A percentile compares a stretch with the other conserved stretches of the same genome.
Conservation (phyloP, 2,329 filamentous ascomycete species). For the Cladosporium sp. region DNA sequence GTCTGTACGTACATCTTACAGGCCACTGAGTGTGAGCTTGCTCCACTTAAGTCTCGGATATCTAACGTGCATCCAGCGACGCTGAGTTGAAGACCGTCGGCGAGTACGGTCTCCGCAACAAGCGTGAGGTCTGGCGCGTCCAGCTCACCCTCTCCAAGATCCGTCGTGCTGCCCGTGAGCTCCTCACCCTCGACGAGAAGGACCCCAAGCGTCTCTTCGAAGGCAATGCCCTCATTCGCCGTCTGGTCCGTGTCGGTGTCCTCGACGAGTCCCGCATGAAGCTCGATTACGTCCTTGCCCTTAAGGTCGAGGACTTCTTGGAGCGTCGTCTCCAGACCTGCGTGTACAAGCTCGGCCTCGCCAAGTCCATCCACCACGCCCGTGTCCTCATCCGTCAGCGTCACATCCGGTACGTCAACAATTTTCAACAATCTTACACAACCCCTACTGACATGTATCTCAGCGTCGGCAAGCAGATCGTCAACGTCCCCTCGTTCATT, state of each 20-base stretch:
- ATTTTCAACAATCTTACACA: conserved; percentile 1
- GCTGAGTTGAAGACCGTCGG: conserved; percentile 99
- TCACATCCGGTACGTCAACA: conserved; percentile 72
- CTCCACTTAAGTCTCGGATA: conserved; percentile 92
- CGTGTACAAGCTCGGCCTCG: conserved; percentile 99
- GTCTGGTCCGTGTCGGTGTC: conserved; percentile 98
- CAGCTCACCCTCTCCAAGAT: conserved; percentile 99
- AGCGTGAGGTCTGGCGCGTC: conserved; percentile 99
- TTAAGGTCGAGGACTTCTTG: conserved; percentile 99
- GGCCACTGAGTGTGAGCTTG: conserved; percentile 99
- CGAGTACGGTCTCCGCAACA: conserved; percentile 99
- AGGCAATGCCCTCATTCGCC: conserved; percentile 99
- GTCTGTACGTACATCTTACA: conserved; percentile 81
- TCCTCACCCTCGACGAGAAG: conserved; percentile 99
- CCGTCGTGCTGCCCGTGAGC: conserved; percentile 99
- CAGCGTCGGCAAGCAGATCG: conserved; percentile 99
- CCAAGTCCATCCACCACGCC: conserved; percentile 99
- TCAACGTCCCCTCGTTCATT: conserved; percentile 99
- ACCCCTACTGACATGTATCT: conserved; percentile 19
- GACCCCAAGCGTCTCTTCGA: conserved; percentile 99
- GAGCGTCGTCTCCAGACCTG: conserved; percentile 99
- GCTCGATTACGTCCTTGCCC: conserved; percentile 99
- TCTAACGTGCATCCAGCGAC: conserved; percentile 76
- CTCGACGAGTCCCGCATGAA: conserved; percentile 99
- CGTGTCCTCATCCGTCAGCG: conserved; percentile 99